A percentile compares a stretch with the other conserved stretches of the same genome.
phyloP scores from a whole-genome alignment of 345 rosid genomes.

The Eucalyptus dawsonii region DNA sequence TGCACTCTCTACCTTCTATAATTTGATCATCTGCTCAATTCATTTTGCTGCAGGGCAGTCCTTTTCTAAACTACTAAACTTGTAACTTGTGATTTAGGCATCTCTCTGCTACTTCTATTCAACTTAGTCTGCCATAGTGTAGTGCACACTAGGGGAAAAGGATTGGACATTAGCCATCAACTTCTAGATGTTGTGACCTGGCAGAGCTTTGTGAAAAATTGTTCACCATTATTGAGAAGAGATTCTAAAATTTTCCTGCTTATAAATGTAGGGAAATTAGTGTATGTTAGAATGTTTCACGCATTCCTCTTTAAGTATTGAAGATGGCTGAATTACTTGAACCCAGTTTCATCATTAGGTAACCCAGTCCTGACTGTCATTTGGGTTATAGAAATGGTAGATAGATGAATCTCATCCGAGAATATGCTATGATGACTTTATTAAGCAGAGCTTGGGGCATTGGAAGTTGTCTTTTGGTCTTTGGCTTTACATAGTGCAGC shows the following conservation, averaged over 20 bases:
- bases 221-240: background rate
- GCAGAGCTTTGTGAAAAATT: background rate
- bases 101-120: background rate
- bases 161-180: background rate
- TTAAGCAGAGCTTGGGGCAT: background rate
- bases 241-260: background rate
- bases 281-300: background rate
- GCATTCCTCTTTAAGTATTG: background rate
- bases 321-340: background rate
- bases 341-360: background rate
- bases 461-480: background rate
- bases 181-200: background rate
- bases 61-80: background rate
- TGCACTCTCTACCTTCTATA: background rate
- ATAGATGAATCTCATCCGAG: background rate
- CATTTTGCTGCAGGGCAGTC: background rate
- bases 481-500: background rate
- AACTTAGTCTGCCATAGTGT: background rate
- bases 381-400: background rate
- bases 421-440: background rate
- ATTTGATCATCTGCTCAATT: background rate
- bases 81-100: background rate
- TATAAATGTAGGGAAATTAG: background rate
- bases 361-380: background rate
- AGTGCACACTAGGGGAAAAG: background rate